phyloP scores from a whole-genome alignment of 2,329 filamentous ascomycete species.

The Fusarium staphyleae region DNA sequence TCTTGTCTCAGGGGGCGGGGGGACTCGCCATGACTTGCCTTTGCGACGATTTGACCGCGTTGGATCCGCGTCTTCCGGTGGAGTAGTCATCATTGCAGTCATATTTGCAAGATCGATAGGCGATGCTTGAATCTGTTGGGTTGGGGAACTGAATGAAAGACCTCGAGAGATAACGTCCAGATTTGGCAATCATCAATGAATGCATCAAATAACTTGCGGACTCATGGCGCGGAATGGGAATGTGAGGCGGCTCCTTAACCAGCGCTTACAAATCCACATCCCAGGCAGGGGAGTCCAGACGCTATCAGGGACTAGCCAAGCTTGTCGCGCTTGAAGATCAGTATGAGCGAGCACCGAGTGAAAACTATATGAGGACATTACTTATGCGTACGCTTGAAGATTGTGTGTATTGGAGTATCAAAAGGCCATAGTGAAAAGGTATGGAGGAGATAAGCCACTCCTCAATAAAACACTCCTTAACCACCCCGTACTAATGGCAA shows the following conservation, averaged over 20 bases:
- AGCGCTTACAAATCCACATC: slow-evolving; percentile 32
- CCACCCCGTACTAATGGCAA: no score
- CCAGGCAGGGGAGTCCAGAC: background rate
- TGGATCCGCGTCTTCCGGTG: slow-evolving; percentile 24
- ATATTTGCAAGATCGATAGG: background rate
- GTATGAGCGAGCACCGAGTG: no score
- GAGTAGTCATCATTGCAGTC: slow-evolving; percentile 3
- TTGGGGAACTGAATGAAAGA: background rate
- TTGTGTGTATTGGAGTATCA: no score
- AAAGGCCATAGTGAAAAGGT: no score
- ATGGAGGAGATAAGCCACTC: no score
- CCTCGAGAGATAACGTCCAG: background rate
- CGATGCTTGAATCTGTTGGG: background rate
- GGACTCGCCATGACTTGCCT: slow-evolving; percentile 1
- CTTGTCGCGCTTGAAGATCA: no score
- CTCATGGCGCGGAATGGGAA: background rate
- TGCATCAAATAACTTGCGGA: no score
- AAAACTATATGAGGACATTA: no score
- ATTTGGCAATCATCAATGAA: background rate
- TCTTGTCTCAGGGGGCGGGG: fast-evolving
- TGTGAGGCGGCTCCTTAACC: background rate
- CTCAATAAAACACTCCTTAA: no score
- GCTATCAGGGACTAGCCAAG: no score
- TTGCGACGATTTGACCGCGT: slow-evolving; percentile 35
- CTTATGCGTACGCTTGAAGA: no score